Conservation (phyloP, 208 protist species). For the Trypanosoma mega region DNA sequence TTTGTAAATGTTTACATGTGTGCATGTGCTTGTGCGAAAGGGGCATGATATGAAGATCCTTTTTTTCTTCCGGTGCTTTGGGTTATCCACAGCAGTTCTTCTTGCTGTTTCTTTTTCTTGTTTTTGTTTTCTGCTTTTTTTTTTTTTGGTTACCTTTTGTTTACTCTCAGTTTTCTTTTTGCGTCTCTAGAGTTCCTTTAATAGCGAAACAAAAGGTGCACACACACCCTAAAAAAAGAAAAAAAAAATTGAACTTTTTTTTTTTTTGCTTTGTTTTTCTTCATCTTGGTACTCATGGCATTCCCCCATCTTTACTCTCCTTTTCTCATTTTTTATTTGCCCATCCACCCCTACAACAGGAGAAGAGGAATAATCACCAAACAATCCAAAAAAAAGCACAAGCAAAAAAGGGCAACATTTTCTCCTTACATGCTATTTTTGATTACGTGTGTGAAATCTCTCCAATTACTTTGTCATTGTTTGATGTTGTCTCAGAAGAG, state of each 20-base stretch:
- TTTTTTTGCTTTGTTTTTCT: not conserved
- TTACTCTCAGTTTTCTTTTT: not conserved
- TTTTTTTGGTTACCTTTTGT: conserved; percentile 9
- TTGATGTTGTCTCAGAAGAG: too few relatives aligned
- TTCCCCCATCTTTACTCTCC: not conserved
- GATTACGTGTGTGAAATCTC: too few relatives aligned
- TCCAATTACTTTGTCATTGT: too few relatives aligned
- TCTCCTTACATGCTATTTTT: too few relatives aligned
- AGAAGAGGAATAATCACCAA: too few relatives aligned
- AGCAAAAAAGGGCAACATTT: too few relatives aligned
- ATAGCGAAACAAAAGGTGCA: not conserved
- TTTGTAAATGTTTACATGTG: conserved; percentile 1
- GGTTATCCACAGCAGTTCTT: not conserved
- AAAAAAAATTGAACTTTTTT: conserved; percentile 6
- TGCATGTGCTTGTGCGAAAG: not conserved
- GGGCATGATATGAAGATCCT: not conserved
- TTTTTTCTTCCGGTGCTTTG: not conserved
- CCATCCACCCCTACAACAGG: too few relatives aligned
- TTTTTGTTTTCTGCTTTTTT: conserved; percentile 4
- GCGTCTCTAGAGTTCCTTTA: not conserved
- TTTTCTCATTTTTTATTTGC: conserved; percentile 6
- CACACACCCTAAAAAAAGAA: not conserved
- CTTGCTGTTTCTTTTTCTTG: not conserved
- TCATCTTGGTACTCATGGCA: not conserved
- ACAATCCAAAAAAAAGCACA: too few relatives aligned